Evolutionary conservation across 2,329 filamentous ascomycete genomes (phyloP), one percentile per base, ranked within the genome.

Genomic region (Clonostachys byssicola): DNA sequence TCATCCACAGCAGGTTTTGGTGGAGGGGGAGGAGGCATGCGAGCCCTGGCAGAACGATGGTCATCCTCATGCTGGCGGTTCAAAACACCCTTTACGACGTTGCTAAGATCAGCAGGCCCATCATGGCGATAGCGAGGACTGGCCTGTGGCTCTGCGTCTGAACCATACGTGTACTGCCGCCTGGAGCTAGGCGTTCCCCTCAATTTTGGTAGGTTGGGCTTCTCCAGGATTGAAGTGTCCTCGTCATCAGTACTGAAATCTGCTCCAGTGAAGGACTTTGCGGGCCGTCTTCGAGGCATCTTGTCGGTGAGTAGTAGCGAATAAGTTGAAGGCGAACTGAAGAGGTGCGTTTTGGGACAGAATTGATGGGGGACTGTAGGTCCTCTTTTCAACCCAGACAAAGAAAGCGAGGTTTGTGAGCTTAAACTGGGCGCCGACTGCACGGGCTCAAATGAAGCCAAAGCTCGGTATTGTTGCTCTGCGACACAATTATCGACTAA

Each of bases 141-240:
- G 5, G 54, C 53, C 16, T 53, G 52, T 3, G 66, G 66, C 44
- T 70, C 66, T 33, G 52, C 59, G n/a, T 48, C 63, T 34, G 66
- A 62, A 34, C 66, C 66, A 52, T 70, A 70, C 2, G 64, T 60
- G 47, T 68, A 69, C 49, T 68, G 65, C 38, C 65, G 57, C 33
- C 65, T 57, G 12, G 63, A 58, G 41, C 63, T 66, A 6, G 66
- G 64, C 0, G 66, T 67, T 5, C 62, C 66, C 35, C 50, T 42
- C 5, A 64, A 48, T 5, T 43, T 16, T 1, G 60, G 60, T 12
- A 62, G 45, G 6, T 58, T 55, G 34, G 59, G 60, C 23, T 56
- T 59, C 35, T 52, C 49, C 44, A 62, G 55, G 20, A 30, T 43
- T 47, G 17, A 43, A 39, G 52, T 16, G 34, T 39, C 14, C 36